phyloP scores from a whole-genome alignment of 2,329 filamentous ascomycete genomes.

The Monilinia laxa region DNA sequence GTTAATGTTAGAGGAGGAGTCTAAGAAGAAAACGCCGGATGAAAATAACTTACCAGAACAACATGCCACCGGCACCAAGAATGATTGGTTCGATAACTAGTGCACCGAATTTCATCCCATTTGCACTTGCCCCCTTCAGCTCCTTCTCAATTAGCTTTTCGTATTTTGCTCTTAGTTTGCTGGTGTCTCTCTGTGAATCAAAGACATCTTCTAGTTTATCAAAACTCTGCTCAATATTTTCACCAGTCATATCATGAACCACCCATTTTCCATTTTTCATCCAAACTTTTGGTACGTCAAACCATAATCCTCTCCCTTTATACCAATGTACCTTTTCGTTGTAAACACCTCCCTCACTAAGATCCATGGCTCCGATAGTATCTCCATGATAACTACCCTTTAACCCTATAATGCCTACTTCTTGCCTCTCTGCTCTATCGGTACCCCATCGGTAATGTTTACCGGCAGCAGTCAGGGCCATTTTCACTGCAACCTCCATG shows the following conservation, averaged over 20 bases:
- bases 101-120: slow-evolving; percentile 70
- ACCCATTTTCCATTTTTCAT: slow-evolving; percentile 66
- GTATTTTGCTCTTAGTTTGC: slow-evolving; percentile 53
- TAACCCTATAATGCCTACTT: slow-evolving; percentile 69
- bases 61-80: slow-evolving; percentile 81
- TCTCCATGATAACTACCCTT: slow-evolving; percentile 85
- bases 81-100: slow-evolving; percentile 79
- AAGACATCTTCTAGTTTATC: slow-evolving; percentile 58
- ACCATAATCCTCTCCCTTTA: slow-evolving; percentile 73
- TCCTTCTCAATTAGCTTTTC: slow-evolving; percentile 56
- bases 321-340: slow-evolving; percentile 90
- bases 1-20: not conserved
- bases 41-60: slow-evolving; percentile 61
- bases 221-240: slow-evolving; percentile 30
- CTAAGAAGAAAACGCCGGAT: not conserved
- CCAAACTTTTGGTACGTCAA: slow-evolving; percentile 72
- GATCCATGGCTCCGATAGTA: slow-evolving; percentile 87
- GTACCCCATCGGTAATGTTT: slow-evolving; percentile 63
- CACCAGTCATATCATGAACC: slow-evolving; percentile 42
- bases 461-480: slow-evolving; percentile 71
- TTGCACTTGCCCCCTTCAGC: slow-evolving; percentile 51
- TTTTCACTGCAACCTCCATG: slow-evolving; percentile 81
- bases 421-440: slow-evolving; percentile 42
- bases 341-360: slow-evolving; percentile 71
- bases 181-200: slow-evolving; percentile 52